Percentiles rank a stretch among this genome's conserved stretches.
Evolutionary conservation across 2,329 filamentous ascomycete species (phyloP).

Genomic region (Thermothelomyces thermophilus): DNA sequence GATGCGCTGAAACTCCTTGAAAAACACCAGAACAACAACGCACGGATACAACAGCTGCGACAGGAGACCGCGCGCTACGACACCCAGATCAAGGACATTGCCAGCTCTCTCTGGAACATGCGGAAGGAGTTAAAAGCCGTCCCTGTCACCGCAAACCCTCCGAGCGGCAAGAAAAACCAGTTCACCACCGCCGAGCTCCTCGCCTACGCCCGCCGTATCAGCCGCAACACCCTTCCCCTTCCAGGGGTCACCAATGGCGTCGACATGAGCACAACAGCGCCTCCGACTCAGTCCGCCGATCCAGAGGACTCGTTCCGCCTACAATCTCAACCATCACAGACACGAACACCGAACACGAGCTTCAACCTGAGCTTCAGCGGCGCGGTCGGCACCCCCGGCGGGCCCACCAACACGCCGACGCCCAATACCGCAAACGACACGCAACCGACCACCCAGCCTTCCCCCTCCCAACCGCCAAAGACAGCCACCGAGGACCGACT

Average conservation of each 20-base stretch:
- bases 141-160: slow-evolving; percentile 44
- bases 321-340: slow-evolving; percentile 3
- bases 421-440: slow-evolving; percentile 26
- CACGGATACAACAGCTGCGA: slow-evolving; percentile 62
- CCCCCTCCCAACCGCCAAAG: slow-evolving; percentile 24
- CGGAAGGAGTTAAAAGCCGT: slow-evolving; percentile 66
- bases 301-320: slow-evolving; percentile 29
- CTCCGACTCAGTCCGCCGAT: slow-evolving; percentile 16
- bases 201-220: slow-evolving; percentile 70
- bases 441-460: slow-evolving; percentile 16
- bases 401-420: neutral
- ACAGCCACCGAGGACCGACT: slow-evolving; percentile 37
- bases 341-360: slow-evolving; percentile 17
- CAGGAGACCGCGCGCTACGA: slow-evolving; percentile 60
- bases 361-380: slow-evolving; percentile 17
- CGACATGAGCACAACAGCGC: slow-evolving; percentile 23
- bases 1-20: slow-evolving; percentile 60
- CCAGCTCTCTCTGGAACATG: slow-evolving; percentile 62
- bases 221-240: slow-evolving; percentile 69
- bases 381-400: slow-evolving; percentile 4
- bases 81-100: slow-evolving; percentile 62
- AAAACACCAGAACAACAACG: slow-evolving; percentile 67
- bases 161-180: slow-evolving; percentile 37
- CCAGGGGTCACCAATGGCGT: slow-evolving; percentile 42
- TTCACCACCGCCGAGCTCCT: slow-evolving; percentile 70